Conservation (phyloP, 1,139 yeast genomes). For the Lodderomyces pseudojiufengensis region DNA sequence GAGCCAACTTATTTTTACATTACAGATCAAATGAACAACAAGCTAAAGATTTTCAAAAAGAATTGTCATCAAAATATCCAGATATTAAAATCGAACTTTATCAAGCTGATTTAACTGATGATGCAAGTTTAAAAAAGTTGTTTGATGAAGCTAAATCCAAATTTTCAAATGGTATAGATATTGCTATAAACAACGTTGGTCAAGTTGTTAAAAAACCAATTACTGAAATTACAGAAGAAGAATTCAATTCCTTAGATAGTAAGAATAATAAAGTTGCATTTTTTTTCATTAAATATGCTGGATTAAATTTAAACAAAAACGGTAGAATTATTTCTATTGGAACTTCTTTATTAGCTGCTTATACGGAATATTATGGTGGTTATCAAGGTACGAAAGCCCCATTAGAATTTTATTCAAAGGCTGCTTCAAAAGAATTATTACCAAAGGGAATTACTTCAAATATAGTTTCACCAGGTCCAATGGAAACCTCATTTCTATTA, state of each 20-base stretch:
- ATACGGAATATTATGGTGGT: slow-evolving; percentile 51
- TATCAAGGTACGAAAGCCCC: slow-evolving; percentile 63
- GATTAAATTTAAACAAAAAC: slow-evolving; percentile 43
- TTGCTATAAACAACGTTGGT: slow-evolving; percentile 66
- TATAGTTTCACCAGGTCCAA: slow-evolving; percentile 67
- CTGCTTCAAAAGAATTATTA: slow-evolving; percentile 56
- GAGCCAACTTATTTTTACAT: slow-evolving; percentile 55
- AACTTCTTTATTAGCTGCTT: slow-evolving; percentile 65
- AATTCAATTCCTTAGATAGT: slow-evolving; percentile 51
- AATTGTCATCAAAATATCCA: slow-evolving; percentile 25
- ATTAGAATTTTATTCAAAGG: slow-evolving; percentile 55
- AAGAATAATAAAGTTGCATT: slow-evolving; percentile 60
- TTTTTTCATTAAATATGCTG: slow-evolving; percentile 58
- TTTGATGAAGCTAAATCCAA: slow-evolving; percentile 45
- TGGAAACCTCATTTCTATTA: slow-evolving; percentile 68
- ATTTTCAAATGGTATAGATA: slow-evolving; percentile 49
- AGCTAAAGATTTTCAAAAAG: slow-evolving; percentile 40
- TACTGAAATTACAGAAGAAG: slow-evolving; percentile 46
- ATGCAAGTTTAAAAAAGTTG: slow-evolving; percentile 38
- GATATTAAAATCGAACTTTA: slow-evolving; percentile 41
- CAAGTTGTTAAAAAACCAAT: slow-evolving; percentile 61
- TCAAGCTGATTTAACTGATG: slow-evolving; percentile 46
- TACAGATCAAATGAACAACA: slow-evolving; percentile 46
- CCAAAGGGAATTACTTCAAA: slow-evolving; percentile 50
- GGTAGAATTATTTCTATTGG: slow-evolving; percentile 58